Base-by-base conservation (phyloP, 2,329 filamentous ascomycete species). In the Paraconiothyrium sp. region DNA sequence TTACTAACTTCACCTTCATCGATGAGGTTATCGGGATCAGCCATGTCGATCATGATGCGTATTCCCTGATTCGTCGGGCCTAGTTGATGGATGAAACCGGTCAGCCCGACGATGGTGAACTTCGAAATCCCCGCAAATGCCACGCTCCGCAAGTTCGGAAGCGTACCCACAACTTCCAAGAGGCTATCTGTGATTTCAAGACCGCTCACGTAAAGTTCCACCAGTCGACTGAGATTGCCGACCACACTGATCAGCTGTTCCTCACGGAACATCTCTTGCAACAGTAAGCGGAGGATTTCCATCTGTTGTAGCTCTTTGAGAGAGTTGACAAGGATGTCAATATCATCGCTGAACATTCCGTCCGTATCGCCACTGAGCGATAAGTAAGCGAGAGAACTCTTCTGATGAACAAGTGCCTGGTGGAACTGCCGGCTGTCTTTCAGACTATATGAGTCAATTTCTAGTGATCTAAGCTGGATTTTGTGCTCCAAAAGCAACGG, bases 141-240 rank as follows among this genome's bases (percentile, higher is more conserved):
- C 7, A 90, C 76, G 4, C 76, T 79, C 49, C 82, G 84, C 39
- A 91, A 76, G 35, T 83, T 79, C 3, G 72, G 72, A 47, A 89
- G 77, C 6, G 72, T 72, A 11, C 84, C 79, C 13, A 88, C 71
- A 3, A 73, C 70, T 37, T 72, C 70, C 59, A 84, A 80, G 11
- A 85, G 76, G 24, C 81, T 79, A 62, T 88, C 84, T 5, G 84
- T 81, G 24, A 85, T 74, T 16, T 84, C 84, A 47, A 83, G 80
- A 9, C 88, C 88, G 47, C 82, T 84, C 52, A 90, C 83, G 48
- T 80, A 83, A 14, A 91, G 74, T 13, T 86, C 83, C 65, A 89
- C 85, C 0, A 91, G 80, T 16, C 80, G 70, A 0, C 75, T 75
- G 10, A 88, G 75, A 10, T 79, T 72, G 1, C 72, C 62, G 27